Conservation (phyloP, 2,329 filamentous ascomycete genomes). For the Aspergillus awamori region DNA sequence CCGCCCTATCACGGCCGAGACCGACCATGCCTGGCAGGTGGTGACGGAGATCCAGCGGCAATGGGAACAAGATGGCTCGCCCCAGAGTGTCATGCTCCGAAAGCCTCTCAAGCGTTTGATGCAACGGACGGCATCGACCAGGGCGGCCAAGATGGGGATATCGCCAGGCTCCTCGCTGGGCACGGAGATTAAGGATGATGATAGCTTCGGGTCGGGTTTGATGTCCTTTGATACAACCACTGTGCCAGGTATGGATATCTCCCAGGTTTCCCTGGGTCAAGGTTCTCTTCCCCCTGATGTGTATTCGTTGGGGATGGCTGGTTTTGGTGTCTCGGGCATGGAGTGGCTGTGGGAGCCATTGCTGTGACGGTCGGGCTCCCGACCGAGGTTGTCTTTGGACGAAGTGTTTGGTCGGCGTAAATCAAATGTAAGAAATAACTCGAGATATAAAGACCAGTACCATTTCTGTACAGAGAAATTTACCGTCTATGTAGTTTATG, state of each 20-base stretch:
- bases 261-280: too few relatives aligned
- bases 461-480: too few relatives aligned
- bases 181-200: neutral
- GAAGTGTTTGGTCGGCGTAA: neutral
- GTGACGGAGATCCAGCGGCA: constrained; percentile 25
- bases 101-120: constrained; percentile 24
- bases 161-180: neutral
- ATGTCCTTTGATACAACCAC: too few relatives aligned
- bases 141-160: neutral
- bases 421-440: too few relatives aligned
- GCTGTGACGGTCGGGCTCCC: neutral
- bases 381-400: neutral
- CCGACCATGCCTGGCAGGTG: constrained; percentile 29
- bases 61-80: constrained; percentile 14
- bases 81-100: constrained; percentile 16
- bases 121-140: constrained; percentile 13
- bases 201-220: neutral
- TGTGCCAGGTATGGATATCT: too few relatives aligned
- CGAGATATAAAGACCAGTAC: too few relatives aligned
- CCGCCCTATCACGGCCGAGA: constrained; percentile 23
- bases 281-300: neutral
- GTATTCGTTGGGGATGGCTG: neutral
- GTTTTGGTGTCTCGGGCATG: neutral
- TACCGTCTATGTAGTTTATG: too few relatives aligned
- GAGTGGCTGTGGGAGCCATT: neutral